A percentile compares a stretch with the other conserved stretches of the same genome.
Conservation (phyloP, 306 rosid genomes). For the Cyamopsis tetragonoloba region DNA sequence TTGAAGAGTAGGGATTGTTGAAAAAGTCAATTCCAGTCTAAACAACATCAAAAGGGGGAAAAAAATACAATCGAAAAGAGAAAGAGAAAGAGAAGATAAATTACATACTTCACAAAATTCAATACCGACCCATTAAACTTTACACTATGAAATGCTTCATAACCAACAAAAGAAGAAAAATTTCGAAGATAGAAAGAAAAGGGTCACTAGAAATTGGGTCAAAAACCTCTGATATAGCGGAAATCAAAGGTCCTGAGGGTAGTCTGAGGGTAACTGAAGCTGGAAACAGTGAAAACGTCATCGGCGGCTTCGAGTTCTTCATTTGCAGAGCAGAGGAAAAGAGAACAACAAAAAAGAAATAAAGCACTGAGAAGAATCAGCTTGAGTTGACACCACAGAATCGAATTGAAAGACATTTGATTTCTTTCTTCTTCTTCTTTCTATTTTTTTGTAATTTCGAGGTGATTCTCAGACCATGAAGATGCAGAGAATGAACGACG, state of each 20-base stretch:
- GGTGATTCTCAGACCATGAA: conserved; percentile 26
- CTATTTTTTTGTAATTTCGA: not conserved
- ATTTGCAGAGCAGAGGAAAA: conserved; percentile 32
- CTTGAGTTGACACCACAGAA: conserved; percentile 33
- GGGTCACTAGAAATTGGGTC: not conserved
- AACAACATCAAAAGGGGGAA: not conserved
- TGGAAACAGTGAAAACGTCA: conserved; percentile 60
- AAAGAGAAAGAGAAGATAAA: not conserved
- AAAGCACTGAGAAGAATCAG: conserved; percentile 46
- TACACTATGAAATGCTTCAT: not conserved
- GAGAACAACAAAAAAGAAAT: conserved; percentile 35
- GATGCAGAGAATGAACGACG: not conserved
- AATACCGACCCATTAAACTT: conserved; percentile 31
- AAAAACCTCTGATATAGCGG: conserved; percentile 77
- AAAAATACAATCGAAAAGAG: not conserved
- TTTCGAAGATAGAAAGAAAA: conserved; percentile 20
- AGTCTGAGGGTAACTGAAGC: conserved; percentile 68
- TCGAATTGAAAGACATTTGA: conserved; percentile 60
- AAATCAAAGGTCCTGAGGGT: conserved; percentile 54
- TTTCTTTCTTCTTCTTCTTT: not conserved
- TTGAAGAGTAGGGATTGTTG: not conserved
- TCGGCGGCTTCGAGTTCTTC: conserved; percentile 28
- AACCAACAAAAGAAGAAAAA: not conserved
- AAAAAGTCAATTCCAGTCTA: not conserved
- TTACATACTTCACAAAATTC: conserved; percentile 19